Percentiles rank a stretch among this genome's conserved stretches.
Evolutionary conservation across 1,284 basidiomycete species (phyloP).

Genomic region (Malassezia obtusa): DNA sequence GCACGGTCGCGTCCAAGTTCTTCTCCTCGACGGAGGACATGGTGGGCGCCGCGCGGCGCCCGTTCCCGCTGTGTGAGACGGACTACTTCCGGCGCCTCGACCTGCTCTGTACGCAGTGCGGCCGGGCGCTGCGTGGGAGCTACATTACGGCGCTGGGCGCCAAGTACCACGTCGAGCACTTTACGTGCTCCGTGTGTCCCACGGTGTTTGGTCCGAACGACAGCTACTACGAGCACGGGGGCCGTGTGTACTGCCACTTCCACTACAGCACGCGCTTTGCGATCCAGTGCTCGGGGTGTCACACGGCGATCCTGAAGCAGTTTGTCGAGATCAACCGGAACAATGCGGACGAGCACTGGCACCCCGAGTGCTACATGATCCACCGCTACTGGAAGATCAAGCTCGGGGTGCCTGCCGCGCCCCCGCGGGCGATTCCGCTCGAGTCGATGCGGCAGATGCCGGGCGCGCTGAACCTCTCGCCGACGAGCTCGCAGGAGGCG

Average conservation of each 20-base stretch:
- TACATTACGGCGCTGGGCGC: slow-evolving; percentile 99
- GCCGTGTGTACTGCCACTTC: slow-evolving; percentile 64
- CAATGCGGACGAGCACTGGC: slow-evolving; percentile 97
- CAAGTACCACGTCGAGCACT: slow-evolving; percentile 99
- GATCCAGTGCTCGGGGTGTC: slow-evolving; percentile 94
- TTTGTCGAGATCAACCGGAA: slow-evolving; percentile 99
- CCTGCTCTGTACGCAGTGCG: slow-evolving; percentile 92
- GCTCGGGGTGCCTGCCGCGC: slow-evolving; percentile 51
- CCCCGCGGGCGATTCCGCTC: neutral
- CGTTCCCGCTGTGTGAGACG: slow-evolving; percentile 62
- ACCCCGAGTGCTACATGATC: slow-evolving; percentile 99
- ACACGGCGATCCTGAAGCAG: slow-evolving; percentile 96
- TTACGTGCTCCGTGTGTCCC: slow-evolving; percentile 92
- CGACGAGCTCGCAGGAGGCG: slow-evolving; percentile 56
- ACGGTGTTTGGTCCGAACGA: slow-evolving; percentile 95
- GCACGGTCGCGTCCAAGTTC: slow-evolving; percentile 94
- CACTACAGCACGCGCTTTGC: slow-evolving; percentile 98
- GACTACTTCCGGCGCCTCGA: slow-evolving; percentile 95
- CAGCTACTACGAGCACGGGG: slow-evolving; percentile 96
- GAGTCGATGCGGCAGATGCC: slow-evolving; percentile 6
- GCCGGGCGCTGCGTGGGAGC: slow-evolving; percentile 82
- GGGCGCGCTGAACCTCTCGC: slow-evolving; percentile 12
- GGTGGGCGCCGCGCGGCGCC: slow-evolving; percentile 59
- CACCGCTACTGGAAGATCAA: slow-evolving; percentile 99
- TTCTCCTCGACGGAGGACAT: slow-evolving; percentile 59